phyloP scores from a whole-genome alignment of 2,329 filamentous ascomycete species.

The Neocatenulostroma microsporum region DNA sequence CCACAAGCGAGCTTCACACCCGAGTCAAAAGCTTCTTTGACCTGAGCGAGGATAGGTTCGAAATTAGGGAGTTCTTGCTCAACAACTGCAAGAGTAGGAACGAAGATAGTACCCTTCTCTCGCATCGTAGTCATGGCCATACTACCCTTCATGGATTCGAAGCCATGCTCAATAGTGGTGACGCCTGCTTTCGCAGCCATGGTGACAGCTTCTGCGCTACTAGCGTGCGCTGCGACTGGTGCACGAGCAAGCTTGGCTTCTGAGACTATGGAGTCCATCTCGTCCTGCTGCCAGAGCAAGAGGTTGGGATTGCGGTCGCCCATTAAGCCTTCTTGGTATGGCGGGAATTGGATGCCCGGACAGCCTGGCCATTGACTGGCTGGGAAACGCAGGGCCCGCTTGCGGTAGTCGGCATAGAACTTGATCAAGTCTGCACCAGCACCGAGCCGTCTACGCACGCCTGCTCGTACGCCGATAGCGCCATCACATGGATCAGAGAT shows the following conservation, averaged over 20 bases:
- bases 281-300: constrained; percentile 20
- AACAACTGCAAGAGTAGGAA: constrained; percentile 46
- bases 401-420: constrained; percentile 29
- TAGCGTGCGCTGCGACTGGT: constrained; percentile 26
- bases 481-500: constrained; percentile 38
- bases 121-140: constrained; percentile 41
- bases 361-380: constrained; percentile 21
- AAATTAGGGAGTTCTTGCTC: constrained; percentile 29
- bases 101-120: constrained; percentile 41
- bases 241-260: constrained; percentile 22
- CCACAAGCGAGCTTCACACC: constrained; percentile 47
- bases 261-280: constrained; percentile 26
- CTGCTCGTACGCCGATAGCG: constrained; percentile 34
- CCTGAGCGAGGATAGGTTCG: constrained; percentile 27
- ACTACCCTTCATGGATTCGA: constrained; percentile 24
- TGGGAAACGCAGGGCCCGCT: constrained; percentile 23
- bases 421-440: constrained; percentile 29
- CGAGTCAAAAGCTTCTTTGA: constrained; percentile 38
- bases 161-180: constrained; percentile 28
- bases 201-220: constrained; percentile 22
- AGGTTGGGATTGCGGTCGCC: constrained; percentile 21
- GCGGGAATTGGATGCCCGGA: constrained; percentile 18
- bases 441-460: constrained; percentile 24
- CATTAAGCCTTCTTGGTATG: constrained; percentile 10
- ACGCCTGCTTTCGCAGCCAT: constrained; percentile 27